Evolutionary conservation across 1,284 basidiomycete genomes (phyloP).

Genomic region (Gomphus bonarii): DNA sequence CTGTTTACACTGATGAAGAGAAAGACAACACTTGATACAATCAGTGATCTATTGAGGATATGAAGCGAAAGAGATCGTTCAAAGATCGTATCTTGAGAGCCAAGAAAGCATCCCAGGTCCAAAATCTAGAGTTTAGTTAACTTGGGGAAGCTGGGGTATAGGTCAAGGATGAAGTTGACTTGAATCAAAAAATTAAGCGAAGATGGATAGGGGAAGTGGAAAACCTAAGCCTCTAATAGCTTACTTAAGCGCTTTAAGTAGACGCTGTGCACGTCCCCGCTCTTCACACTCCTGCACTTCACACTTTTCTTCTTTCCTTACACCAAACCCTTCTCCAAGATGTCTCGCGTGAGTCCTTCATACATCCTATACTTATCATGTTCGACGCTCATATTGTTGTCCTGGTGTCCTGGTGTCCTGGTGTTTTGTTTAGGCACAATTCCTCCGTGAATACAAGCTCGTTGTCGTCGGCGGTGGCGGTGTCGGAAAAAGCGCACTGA

Average conservation of each 20-base stretch:
- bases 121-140: neutral
- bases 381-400: too few relatives aligned
- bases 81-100: neutral
- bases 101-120: neutral
- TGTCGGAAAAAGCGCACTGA: conserved; percentile 94
- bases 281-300: neutral
- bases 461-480: conserved; percentile 98
- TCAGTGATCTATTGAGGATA: neutral
- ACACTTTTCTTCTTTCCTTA: neutral
- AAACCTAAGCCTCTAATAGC: neutral
- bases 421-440: conserved; percentile 56
- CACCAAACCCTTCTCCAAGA: neutral
- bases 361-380: neutral
- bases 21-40: neutral
- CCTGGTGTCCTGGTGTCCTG: neutral
- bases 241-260: neutral
- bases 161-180: neutral
- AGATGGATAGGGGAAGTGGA: neutral
- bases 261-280: neutral
- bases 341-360: conserved; percentile 4
- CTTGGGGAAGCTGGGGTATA: neutral
- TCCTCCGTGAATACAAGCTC: conserved; percentile 91
- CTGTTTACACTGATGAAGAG: neutral
- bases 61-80: neutral
- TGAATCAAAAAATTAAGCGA: neutral